Percentiles rank a stretch among this genome's conserved stretches.
These are phyloP conservation scores for Boletus fagicola DNA, from an alignment of 768 basidiomycete genomes.

Conservation along the genomic window DNA sequence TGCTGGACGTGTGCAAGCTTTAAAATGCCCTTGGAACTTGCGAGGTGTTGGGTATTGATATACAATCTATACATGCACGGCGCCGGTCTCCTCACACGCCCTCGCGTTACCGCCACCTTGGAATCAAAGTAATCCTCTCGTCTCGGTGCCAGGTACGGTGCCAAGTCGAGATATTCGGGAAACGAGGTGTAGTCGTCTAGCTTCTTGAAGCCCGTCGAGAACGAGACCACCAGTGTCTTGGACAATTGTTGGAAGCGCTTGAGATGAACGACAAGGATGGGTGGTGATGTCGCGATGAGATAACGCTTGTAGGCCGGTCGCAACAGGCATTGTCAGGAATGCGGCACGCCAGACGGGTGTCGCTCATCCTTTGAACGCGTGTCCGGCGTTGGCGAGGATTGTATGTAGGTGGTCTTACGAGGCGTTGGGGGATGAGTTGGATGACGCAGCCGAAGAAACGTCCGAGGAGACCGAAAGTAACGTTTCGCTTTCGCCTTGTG, in stretches of 20 bases:
- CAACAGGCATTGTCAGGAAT: conserved; percentile 62
- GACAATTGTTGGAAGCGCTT: conserved; percentile 90
- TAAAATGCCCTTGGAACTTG: too few relatives aligned
- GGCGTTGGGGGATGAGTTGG: conserved; percentile 29
- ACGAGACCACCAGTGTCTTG: conserved; percentile 59
- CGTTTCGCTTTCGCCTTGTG: conserved; percentile 36
- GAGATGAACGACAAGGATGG: conserved; percentile 86
- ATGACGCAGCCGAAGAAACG: conserved; percentile 34
- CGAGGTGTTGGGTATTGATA: too few relatives aligned
- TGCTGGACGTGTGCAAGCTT: too few relatives aligned
- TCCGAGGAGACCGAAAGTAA: conserved; percentile 34
- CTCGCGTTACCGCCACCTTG: conserved; percentile 22
- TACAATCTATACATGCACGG: conserved; percentile 70
- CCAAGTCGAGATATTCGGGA: conserved; percentile 81
- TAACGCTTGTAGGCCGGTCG: too few relatives aligned
- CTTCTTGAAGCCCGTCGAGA: conserved; percentile 78
- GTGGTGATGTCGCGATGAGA: conserved; percentile 78
- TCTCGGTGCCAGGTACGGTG: conserved; percentile 82
- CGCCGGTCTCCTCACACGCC: conserved; percentile 25
- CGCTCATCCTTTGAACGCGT: conserved; percentile 28
- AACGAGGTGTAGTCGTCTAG: conserved; percentile 90
- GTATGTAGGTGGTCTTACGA: conserved; percentile 30
- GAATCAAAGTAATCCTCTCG: conserved; percentile 67
- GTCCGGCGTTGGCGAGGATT: conserved; percentile 18
- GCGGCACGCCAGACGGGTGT: conserved; percentile 38